Base-by-base conservation (phyloP, 164 flowering plant genomes). In the Chloranthus sessilifolius region DNA sequence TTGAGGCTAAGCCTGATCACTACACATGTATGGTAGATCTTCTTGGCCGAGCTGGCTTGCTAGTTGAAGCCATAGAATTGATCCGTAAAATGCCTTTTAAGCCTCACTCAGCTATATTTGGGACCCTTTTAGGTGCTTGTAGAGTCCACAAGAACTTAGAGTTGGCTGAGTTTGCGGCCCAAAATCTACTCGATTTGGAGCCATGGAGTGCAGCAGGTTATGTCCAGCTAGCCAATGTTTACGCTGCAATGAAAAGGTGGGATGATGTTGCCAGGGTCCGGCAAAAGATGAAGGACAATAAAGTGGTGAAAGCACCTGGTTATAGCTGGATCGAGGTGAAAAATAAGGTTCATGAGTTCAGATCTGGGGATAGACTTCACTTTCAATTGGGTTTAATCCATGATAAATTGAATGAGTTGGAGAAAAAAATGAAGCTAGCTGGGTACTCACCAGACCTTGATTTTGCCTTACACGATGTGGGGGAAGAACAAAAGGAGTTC, bases 271-370 rank as follows among this genome's bases (percentile, higher is more conserved):
- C 80, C 8, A 65, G 60, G 46, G 66, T 83, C 17, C 56, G 88
- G 21, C 55, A 48, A 31, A 46, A 45, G 34, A 83, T 86, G 91
- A 86, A 74, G 56, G 60, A 65, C n/a, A 71, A 63, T 12, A 67
- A 59, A 16, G 82, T 74, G 3, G 67, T 78, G 23, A 86, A 86
- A 59, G 62, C 58, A 11, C 88, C 95, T 2, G 91, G 88, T 19
- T 79, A 67, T 49, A 86, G 95, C 61, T 82, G 95, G 95, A 76
- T 82, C 14, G 89, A 85, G 55, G 53, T 82, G 43, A 74, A 66
- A 30, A 71, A 53, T 19, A 63, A 52, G n/a, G 77, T 78, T 40
- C 88, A 80, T 45, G 80, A 82, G 59, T 85, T 85, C 59, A 63
- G 86, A 62, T 82, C 94, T 27, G 77, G 84, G 12, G 88, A 80